phyloP scores from a whole-genome alignment of 1,139 yeast species.

The Candida sp. region DNA sequence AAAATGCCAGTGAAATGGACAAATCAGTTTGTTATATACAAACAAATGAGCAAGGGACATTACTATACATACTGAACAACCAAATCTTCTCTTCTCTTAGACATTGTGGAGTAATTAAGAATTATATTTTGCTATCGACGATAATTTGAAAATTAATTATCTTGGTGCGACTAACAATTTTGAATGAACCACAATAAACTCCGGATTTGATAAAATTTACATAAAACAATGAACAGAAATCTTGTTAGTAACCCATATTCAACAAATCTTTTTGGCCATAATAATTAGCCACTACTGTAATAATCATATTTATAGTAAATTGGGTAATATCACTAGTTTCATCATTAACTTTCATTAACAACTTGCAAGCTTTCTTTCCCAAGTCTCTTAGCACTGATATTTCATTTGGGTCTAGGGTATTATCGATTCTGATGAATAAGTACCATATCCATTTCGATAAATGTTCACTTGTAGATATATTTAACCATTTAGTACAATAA shows the following conservation, averaged over 20 bases:
- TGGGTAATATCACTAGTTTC: constrained; percentile 10
- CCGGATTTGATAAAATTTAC: too few species aligned
- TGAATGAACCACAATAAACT: too few species aligned
- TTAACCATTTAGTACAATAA: constrained; percentile 38
- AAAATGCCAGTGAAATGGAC: too few species aligned
- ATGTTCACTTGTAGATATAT: constrained; percentile 22
- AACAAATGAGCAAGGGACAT: not conserved
- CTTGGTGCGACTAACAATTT: too few species aligned
- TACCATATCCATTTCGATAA: constrained; percentile 38
- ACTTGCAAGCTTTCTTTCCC: constrained; percentile 36
- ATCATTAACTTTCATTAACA: constrained; percentile 13
- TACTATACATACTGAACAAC: constrained; percentile 32
- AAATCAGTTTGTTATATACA: too few species aligned
- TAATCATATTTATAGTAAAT: constrained; percentile 30
- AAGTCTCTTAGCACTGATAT: constrained; percentile 33
- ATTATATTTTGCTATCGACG: too few species aligned
- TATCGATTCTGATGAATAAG: constrained; percentile 32
- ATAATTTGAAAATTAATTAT: too few species aligned
- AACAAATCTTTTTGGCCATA: constrained; percentile 36
- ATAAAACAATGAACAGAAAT: not conserved
- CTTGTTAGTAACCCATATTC: not conserved
- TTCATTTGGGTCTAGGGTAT: constrained; percentile 30
- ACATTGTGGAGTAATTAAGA: constrained; percentile 12
- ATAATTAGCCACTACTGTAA: constrained; percentile 30
- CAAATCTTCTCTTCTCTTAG: constrained; percentile 34